These are phyloP conservation scores for Immersiporthe knoxdaviesiana DNA, from an alignment of 2,329 filamentous ascomycete species.

Conservation along the genomic window DNA sequence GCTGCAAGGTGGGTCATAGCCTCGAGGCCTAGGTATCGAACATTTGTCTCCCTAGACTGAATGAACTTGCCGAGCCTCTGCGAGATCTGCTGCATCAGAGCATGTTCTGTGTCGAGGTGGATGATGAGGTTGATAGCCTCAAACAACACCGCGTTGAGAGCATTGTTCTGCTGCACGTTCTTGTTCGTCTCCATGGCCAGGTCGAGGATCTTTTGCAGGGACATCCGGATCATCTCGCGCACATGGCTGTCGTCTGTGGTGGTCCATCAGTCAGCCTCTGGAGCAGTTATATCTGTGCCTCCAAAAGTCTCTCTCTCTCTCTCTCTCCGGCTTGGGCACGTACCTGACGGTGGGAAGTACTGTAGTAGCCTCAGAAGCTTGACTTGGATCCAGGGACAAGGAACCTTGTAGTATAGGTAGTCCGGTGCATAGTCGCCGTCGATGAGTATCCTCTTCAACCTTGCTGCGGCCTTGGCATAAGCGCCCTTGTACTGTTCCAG, in stretches of 20 bases:
- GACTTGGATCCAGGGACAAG: slow-evolving; percentile 97
- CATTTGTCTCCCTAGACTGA: slow-evolving; percentile 94
- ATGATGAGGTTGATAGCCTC: slow-evolving; percentile 99
- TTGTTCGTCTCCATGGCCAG: slow-evolving; percentile 91
- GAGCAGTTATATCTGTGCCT: background rate
- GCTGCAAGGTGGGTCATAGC: slow-evolving; percentile 98
- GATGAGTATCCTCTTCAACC: slow-evolving; percentile 86
- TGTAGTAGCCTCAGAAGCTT: slow-evolving; percentile 90
- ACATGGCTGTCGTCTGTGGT: slow-evolving; percentile 83
- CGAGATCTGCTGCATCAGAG: slow-evolving; percentile 95
- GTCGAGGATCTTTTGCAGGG: slow-evolving; percentile 87
- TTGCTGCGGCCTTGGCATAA: slow-evolving; percentile 89
- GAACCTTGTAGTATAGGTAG: slow-evolving; percentile 99
- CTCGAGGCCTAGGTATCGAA: slow-evolving; percentile 91
- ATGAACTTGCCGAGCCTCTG: slow-evolving; percentile 91
- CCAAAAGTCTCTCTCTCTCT: background rate
- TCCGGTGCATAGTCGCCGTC: slow-evolving; percentile 88
- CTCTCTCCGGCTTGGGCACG: slow-evolving; percentile 10
- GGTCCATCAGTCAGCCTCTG: slow-evolving; percentile 35
- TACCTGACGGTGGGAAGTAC: slow-evolving; percentile 89
- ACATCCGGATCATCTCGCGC: slow-evolving; percentile 88
- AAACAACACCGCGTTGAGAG: slow-evolving; percentile 95
- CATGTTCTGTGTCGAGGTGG: slow-evolving; percentile 92
- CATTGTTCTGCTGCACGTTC: slow-evolving; percentile 99
- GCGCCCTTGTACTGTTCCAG: slow-evolving; percentile 92